These are phyloP conservation scores for Aphanomyces astaci DNA, from an alignment of 352 stramenopile species.

Conservation along the genomic window DNA sequence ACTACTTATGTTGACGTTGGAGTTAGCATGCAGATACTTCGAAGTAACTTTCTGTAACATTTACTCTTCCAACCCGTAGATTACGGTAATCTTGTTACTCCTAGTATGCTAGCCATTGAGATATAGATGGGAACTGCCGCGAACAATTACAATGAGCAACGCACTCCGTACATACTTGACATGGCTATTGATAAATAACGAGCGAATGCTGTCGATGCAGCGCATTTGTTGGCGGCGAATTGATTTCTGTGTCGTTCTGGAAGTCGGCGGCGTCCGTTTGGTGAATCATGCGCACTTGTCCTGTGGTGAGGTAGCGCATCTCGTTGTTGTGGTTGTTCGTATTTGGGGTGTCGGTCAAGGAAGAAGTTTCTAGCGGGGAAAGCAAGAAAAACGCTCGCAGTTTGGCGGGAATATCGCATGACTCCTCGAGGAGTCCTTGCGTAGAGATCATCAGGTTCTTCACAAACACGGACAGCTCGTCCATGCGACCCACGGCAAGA, in stretches of 20 bases:
- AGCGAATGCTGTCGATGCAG: constrained; percentile 8
- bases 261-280: neutral
- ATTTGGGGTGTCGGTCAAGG: neutral
- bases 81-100: too few species aligned
- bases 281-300: neutral
- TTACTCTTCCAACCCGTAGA: too few species aligned
- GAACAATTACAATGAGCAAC: too few species aligned
- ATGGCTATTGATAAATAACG: constrained; percentile 4
- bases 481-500: neutral
- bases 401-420: neutral
- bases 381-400: neutral
- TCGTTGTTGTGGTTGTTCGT: neutral
- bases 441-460: neutral
- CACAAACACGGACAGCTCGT: constrained; percentile 3
- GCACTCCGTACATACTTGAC: too few species aligned
- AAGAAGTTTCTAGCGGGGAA: neutral
- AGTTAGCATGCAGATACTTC: too few species aligned
- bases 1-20: too few species aligned
- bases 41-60: too few species aligned
- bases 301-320: neutral
- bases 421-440: constrained; percentile 7
- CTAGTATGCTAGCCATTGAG: too few species aligned
- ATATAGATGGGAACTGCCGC: too few species aligned
- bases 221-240: constrained; percentile 2
- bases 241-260: neutral